These are phyloP conservation scores for Cladosporium velox DNA, from an alignment of 2,329 filamentous ascomycete species.

Conservation along the genomic window DNA sequence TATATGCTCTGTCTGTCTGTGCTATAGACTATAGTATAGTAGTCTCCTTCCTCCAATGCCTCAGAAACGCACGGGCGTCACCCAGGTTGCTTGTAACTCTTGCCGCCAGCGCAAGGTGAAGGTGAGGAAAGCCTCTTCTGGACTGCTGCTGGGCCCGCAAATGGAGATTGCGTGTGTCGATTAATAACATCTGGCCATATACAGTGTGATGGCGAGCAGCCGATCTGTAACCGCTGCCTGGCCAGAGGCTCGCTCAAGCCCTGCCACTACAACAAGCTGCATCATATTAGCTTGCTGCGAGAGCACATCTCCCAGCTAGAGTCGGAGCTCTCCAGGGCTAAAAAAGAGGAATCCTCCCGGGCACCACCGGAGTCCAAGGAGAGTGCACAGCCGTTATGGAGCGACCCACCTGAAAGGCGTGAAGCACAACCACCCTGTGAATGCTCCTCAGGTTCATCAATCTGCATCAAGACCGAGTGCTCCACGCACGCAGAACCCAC, in stretches of 20 bases:
- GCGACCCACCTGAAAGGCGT: neutral
- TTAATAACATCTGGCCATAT: neutral
- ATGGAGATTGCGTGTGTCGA: neutral
- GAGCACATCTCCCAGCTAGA: neutral
- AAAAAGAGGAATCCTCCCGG: neutral
- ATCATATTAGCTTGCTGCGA: neutral
- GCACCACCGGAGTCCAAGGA: too few relatives aligned
- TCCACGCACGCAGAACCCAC: neutral
- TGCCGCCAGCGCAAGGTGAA: neutral
- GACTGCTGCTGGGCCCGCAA: neutral
- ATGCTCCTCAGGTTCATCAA: neutral
- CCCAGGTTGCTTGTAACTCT: neutral
- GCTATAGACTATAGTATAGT: neutral
- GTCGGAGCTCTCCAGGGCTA: neutral
- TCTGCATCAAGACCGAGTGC: neutral
- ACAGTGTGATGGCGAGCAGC: neutral
- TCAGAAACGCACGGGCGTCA: neutral
- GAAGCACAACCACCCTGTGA: neutral
- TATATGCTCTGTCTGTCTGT: neutral
- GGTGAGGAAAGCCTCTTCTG: neutral
- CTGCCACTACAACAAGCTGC: constrained; percentile 2
- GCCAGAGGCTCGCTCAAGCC: neutral
- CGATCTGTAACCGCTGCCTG: neutral
- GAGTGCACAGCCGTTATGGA: too few relatives aligned
- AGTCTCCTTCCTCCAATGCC: neutral